These are phyloP conservation scores for Rhizopogon rudus DNA, from an alignment of 768 basidiomycete genomes.

Conservation along the genomic window DNA sequence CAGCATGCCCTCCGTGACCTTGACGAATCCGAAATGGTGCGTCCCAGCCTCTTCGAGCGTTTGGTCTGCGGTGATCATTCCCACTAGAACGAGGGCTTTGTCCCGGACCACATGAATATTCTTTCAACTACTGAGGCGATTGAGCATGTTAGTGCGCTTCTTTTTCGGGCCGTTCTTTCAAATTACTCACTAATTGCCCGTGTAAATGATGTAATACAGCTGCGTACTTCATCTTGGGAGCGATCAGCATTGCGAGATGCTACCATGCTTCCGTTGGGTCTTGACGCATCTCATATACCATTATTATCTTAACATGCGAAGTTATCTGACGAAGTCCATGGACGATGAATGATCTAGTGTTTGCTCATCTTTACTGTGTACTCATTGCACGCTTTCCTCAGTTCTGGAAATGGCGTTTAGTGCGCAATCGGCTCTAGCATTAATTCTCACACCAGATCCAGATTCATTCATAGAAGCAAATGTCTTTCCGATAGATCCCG, in stretches of 20 bases:
- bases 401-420: too few relatives aligned
- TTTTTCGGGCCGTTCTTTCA: not conserved
- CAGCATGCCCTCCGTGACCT: constrained; percentile 62
- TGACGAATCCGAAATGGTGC: constrained; percentile 57
- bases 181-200: not conserved
- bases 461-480: too few relatives aligned
- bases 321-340: not conserved
- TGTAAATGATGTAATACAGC: constrained; percentile 27
- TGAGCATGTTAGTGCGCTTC: constrained; percentile 43
- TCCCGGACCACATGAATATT: constrained; percentile 79
- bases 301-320: constrained; percentile 2
- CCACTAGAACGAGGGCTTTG: constrained; percentile 41
- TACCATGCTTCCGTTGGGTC: constrained; percentile 55
- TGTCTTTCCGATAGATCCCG: too few relatives aligned
- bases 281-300: constrained; percentile 27
- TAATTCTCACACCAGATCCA: too few relatives aligned
- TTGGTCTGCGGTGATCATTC: not conserved
- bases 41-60: constrained; percentile 3
- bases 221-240: constrained; percentile 51
- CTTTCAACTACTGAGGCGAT: constrained; percentile 52
- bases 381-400: too few relatives aligned
- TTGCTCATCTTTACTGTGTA: not conserved
- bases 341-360: not conserved
- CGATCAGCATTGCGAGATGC: constrained; percentile 39
- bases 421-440: too few relatives aligned